A percentile compares a stretch with the other conserved stretches of the same genome.
Conservation (phyloP, 352 stramenopile species). For the Phytopythium montanum region DNA sequence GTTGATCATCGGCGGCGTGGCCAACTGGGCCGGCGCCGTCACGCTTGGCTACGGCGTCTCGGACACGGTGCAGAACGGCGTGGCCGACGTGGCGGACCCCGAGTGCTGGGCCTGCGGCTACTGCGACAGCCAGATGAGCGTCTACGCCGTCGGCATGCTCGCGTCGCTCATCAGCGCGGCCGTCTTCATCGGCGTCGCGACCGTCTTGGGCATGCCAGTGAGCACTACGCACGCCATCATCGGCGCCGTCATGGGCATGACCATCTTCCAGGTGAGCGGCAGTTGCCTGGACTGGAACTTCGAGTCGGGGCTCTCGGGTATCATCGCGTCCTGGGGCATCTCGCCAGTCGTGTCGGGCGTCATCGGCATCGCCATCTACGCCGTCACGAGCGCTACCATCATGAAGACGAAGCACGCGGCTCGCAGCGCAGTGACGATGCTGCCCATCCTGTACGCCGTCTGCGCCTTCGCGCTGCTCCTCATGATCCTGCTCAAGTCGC, state of each 20-base stretch:
- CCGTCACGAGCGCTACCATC: conserved; percentile 30
- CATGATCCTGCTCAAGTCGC: conserved; percentile 26
- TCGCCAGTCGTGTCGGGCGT: conserved; percentile 52
- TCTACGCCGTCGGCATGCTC: conserved; percentile 69
- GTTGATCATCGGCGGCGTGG: conserved; percentile 61
- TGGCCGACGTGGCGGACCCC: conserved; percentile 17
- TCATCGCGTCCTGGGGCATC: conserved; percentile 71
- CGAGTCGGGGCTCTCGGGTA: conserved; percentile 31
- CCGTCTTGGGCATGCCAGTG: conserved; percentile 53
- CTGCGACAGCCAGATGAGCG: conserved; percentile 41
- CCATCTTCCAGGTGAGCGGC: conserved; percentile 34
- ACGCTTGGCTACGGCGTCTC: conserved; percentile 75
- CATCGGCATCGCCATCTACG: conserved; percentile 51
- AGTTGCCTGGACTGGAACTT: conserved; percentile 30
- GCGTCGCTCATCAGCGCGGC: conserved; percentile 38
- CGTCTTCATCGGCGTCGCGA: conserved; percentile 49
- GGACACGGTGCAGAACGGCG: conserved; percentile 59
- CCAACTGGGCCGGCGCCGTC: conserved; percentile 73
- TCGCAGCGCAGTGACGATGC: conserved; percentile 21
- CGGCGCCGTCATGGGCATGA: conserved; percentile 64
- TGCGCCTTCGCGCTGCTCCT: conserved; percentile 28
- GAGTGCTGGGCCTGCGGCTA: conserved; percentile 29
- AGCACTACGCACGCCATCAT: conserved; percentile 76
- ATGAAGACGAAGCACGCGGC: conserved; percentile 24
- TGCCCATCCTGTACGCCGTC: conserved; percentile 36